Percentiles rank a stretch among this genome's conserved stretches.
These are phyloP conservation scores for Acacia confusa DNA, from an alignment of 306 rosid genomes.

Conservation along the genomic window DNA sequence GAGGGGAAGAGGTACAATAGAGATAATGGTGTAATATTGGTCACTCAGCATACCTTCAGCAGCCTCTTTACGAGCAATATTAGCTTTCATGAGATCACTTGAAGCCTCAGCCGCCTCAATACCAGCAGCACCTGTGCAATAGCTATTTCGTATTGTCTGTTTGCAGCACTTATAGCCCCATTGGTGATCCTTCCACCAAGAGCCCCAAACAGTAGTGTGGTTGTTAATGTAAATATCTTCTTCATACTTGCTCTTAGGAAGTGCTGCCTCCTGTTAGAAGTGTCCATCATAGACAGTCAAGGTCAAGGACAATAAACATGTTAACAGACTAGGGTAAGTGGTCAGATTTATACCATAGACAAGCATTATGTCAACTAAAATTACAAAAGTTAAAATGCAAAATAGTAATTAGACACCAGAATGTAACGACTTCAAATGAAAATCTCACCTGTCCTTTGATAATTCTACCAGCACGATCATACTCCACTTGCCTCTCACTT, in stretches of 20 bases:
- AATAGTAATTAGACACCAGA: not conserved
- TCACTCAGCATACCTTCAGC: constrained; percentile 35
- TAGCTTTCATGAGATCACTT: constrained; percentile 72
- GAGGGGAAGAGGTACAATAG: not conserved
- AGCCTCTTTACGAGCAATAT: constrained; percentile 72
- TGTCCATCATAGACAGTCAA: not conserved
- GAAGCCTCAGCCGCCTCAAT: constrained; percentile 64
- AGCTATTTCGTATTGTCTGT: constrained; percentile 53
- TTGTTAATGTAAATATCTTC: constrained; percentile 60
- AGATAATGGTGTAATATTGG: not conserved
- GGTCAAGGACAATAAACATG: not conserved
- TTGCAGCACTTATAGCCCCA: constrained; percentile 81
- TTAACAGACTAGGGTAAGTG: not conserved
- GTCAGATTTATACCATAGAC: not conserved
- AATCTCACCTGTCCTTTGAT: constrained; percentile 31
- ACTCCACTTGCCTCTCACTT: constrained; percentile 21
- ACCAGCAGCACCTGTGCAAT: constrained; percentile 64
- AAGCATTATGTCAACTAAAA: not conserved
- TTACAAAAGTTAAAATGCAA: not conserved
- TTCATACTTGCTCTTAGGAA: constrained; percentile 62
- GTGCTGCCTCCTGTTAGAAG: constrained; percentile 47
- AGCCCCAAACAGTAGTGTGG: constrained; percentile 71
- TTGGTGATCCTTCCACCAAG: constrained; percentile 82
- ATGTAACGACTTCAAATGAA: not conserved
- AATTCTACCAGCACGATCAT: constrained; percentile 54